These are phyloP conservation scores for Candida maris DNA, from an alignment of 805 yeast species.

Conservation along the genomic window DNA sequence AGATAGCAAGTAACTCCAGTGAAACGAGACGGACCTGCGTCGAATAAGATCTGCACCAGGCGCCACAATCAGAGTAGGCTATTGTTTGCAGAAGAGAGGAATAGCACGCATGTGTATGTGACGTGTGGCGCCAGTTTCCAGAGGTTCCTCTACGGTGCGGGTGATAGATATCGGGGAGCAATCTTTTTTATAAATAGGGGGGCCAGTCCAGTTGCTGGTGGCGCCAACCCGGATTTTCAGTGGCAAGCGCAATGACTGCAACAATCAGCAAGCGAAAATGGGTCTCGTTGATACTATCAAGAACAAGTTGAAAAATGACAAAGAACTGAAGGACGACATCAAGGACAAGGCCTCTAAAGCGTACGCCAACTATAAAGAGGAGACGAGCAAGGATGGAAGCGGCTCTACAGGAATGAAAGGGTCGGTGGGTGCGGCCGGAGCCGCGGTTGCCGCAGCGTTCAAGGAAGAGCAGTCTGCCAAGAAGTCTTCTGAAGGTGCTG, in stretches of 20 bases:
- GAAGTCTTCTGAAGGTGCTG: conserved; percentile 11
- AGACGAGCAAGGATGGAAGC: conserved; percentile 16
- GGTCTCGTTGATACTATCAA: conserved; percentile 43
- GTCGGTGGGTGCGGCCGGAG: conserved; percentile 17
- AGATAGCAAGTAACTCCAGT: not conserved
- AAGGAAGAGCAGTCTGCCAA: conserved; percentile 24
- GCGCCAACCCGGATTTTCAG: too few species aligned
- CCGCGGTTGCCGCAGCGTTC: conserved; percentile 17
- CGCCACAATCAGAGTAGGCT: too few species aligned
- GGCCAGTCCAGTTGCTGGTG: too few species aligned
- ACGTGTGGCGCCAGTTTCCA: too few species aligned
- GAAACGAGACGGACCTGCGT: too few species aligned
- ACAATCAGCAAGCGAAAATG: conserved; percentile 17
- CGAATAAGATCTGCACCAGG: too few species aligned
- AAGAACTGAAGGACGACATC: conserved; percentile 20
- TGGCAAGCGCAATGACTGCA: too few species aligned
- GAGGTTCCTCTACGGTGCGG: too few species aligned
- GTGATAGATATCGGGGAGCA: too few species aligned
- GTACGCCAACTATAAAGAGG: conserved; percentile 25
- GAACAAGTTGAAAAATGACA: conserved; percentile 28
- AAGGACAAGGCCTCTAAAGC: conserved; percentile 26
- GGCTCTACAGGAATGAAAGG: conserved; percentile 21
- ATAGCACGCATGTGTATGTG: too few species aligned
- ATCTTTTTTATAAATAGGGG: too few species aligned
- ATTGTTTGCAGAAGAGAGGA: too few species aligned